Percentiles rank a stretch among this genome's conserved stretches.
Conservation (phyloP, 139 green algal species). For the Chara braunii region DNA sequence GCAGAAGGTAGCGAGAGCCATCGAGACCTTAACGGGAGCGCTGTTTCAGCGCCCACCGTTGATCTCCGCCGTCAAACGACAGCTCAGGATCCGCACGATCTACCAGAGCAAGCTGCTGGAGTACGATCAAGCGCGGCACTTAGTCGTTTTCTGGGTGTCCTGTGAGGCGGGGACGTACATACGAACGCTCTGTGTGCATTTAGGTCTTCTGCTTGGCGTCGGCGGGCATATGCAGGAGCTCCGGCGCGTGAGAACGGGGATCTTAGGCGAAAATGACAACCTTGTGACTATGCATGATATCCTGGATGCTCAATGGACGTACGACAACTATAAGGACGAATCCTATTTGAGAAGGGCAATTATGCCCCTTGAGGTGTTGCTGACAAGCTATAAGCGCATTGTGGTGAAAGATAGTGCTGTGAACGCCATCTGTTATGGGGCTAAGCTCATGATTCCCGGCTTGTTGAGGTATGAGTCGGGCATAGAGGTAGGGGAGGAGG, state of each 20-base stretch:
- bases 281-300: constrained; percentile 99
- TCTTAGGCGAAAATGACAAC: constrained; percentile 93
- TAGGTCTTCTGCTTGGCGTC: constrained; percentile 90
- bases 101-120: constrained; percentile 88
- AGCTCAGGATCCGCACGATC: constrained; percentile 95
- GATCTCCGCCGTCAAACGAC: constrained; percentile 97
- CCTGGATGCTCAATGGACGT: constrained; percentile 86
- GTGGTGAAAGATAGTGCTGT: constrained; percentile 96
- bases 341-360: constrained; percentile 81
- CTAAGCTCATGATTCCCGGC: constrained; percentile 97
- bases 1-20: constrained; percentile 59
- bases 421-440: constrained; percentile 98
- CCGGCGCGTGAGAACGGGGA: constrained; percentile 83
- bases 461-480: constrained; percentile 59
- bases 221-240: constrained; percentile 96
- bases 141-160: constrained; percentile 92
- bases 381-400: constrained; percentile 89
- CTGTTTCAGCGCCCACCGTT: constrained; percentile 95
- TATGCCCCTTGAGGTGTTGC: constrained; percentile 91
- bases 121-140: constrained; percentile 89
- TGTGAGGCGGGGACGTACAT: constrained; percentile 97
- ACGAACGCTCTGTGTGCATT: constrained; percentile 92
- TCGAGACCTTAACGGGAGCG: constrained; percentile 62
- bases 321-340: constrained; percentile 91
- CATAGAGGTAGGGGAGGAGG: constrained; percentile 79